Percentiles rank a stretch among this genome's conserved stretches.
phyloP scores from a whole-genome alignment of 306 rosid species.

The Rosa persica region DNA sequence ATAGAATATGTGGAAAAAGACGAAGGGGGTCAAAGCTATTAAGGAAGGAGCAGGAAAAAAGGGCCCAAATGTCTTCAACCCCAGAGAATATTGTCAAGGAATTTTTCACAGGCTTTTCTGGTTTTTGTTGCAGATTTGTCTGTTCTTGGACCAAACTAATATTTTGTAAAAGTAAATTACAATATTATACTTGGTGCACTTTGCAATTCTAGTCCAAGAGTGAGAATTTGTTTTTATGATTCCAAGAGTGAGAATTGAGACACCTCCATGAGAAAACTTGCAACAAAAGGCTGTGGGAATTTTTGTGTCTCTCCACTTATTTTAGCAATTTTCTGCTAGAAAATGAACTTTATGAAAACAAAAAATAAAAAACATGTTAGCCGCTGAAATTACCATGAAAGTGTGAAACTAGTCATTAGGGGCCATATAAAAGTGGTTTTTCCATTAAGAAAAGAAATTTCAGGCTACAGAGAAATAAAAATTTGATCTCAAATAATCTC shows the following conservation, averaged over 20 bases:
- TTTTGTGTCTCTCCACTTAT: neutral
- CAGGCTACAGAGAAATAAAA: no score
- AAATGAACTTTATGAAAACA: neutral
- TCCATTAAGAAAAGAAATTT: neutral
- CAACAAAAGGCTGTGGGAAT: neutral
- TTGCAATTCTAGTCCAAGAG: neutral
- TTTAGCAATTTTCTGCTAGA: neutral
- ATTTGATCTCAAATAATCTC: no score
- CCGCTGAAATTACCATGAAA: no score
- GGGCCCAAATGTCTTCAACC: conserved; percentile 23
- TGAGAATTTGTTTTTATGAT: no score
- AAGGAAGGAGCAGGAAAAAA: neutral
- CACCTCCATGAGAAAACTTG: neutral
- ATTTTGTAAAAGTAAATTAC: neutral
- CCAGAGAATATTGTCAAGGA: conserved; percentile 16
- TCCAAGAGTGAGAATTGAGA: neutral
- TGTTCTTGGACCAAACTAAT: neutral
- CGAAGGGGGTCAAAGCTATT: neutral
- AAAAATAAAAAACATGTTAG: no score
- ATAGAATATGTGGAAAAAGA: neutral
- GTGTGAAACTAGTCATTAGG: no score
- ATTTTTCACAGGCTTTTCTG: conserved; percentile 12
- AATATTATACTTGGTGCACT: neutral
- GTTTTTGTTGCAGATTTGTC: conserved; percentile 7
- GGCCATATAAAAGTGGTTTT: neutral